phyloP scores from a whole-genome alignment of 1,139 yeast genomes.

The Casaregolazyma lundiana region DNA sequence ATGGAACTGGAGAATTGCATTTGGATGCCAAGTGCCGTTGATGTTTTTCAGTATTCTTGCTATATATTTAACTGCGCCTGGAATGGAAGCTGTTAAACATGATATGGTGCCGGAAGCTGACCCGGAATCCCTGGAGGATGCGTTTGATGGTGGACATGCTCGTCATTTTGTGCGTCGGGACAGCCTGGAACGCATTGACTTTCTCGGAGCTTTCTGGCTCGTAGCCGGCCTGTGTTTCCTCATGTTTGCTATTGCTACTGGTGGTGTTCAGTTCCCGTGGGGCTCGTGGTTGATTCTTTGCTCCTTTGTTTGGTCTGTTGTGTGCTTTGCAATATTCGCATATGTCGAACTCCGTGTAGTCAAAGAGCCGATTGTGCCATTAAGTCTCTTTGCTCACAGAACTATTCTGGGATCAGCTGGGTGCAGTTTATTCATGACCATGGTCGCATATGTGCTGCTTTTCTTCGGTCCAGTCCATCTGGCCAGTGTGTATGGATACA shows the following conservation, averaged over 20 bases:
- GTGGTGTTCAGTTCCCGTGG: constrained; percentile 54
- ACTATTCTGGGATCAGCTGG: constrained; percentile 62
- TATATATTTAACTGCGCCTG: constrained; percentile 25
- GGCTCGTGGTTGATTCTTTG: constrained; percentile 34
- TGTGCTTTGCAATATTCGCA: constrained; percentile 32
- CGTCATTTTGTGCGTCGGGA: constrained; percentile 11
- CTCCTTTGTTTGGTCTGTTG: constrained; percentile 25
- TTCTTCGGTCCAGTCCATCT: constrained; percentile 65
- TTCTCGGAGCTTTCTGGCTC: constrained; percentile 61
- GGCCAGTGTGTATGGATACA: constrained; percentile 50
- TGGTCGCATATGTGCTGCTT: constrained; percentile 50
- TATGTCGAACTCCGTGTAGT: constrained; percentile 54
- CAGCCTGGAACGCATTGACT: constrained; percentile 49
- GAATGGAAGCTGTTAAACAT: constrained; percentile 6
- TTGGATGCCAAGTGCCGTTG: constrained; percentile 60
- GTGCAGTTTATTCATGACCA: constrained; percentile 61
- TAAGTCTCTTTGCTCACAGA: constrained; percentile 49
- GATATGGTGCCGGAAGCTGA: constrained; percentile 11
- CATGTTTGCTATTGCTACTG: constrained; percentile 65
- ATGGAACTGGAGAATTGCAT: constrained; percentile 79
- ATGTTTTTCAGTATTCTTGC: constrained; percentile 47
- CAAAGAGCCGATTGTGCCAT: constrained; percentile 64
- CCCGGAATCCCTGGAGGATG: constrained; percentile 15
- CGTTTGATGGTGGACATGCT: constrained; percentile 11
- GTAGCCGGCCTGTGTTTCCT: constrained; percentile 49